Conservation (phyloP, 352 stramenopile species). For the Phytophthora pluvialis region DNA sequence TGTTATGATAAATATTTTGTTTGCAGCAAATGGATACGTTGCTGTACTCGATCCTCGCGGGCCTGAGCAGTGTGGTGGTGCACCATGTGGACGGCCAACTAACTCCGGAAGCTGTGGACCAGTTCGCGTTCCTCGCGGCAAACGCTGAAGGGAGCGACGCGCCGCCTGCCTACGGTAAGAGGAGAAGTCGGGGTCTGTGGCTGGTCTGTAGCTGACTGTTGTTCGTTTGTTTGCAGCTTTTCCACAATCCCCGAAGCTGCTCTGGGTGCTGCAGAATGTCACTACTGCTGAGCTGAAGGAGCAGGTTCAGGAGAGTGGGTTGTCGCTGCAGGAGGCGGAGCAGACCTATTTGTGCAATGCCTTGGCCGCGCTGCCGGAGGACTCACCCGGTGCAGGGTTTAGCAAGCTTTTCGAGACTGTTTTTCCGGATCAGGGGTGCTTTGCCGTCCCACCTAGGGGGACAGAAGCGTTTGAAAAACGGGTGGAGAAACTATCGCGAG, state of each 20-base stretch:
- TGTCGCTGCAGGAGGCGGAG: constrained; percentile 65
- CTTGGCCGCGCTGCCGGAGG: constrained; percentile 40
- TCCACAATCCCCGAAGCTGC: constrained; percentile 72
- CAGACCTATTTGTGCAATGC: constrained; percentile 65
- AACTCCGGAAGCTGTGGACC: constrained; percentile 51
- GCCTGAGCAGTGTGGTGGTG: constrained; percentile 78
- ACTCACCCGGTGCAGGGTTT: constrained; percentile 29
- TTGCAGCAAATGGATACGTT: constrained; percentile 59
- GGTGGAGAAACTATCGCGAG: constrained; percentile 63
- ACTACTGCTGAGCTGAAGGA: constrained; percentile 71
- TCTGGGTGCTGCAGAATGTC: constrained; percentile 78
- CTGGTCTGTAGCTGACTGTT: not conserved
- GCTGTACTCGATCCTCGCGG: constrained; percentile 71
- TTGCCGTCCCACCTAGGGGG: constrained; percentile 47
- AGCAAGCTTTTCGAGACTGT: constrained; percentile 52
- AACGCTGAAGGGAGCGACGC: constrained; percentile 33
- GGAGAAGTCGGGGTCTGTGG: not conserved
- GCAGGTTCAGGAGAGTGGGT: constrained; percentile 52
- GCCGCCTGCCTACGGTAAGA: constrained; percentile 39
- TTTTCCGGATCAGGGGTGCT: constrained; percentile 69
- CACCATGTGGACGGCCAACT: constrained; percentile 68
- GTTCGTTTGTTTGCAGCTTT: constrained; percentile 47
- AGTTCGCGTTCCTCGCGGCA: constrained; percentile 64
- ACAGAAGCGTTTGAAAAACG: constrained; percentile 61
- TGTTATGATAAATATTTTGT: constrained; percentile 1